Evolutionary conservation across 805 yeast genomes (phyloP), one percentile per base, ranked within the genome.

Genomic region (Vanderwaltozyma yarrowii): DNA sequence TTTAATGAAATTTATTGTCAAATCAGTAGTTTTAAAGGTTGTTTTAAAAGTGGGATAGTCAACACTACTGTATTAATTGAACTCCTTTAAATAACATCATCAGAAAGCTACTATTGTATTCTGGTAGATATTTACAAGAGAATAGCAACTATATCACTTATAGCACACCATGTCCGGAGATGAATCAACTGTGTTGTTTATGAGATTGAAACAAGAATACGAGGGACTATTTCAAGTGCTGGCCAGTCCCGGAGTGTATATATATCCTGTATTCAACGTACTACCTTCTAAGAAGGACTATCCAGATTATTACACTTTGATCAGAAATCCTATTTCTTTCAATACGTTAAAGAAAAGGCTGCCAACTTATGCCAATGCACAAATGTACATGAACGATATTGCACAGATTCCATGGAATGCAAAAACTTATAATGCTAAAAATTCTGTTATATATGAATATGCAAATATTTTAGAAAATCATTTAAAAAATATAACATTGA

Each of bases 361-460:
- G 26, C 74, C 74, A 42, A 60, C 59, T 33, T 87, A 87, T 61
- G 58, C 66, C 2, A 67, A 66, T 29, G 75, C 86, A 1, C 83
- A 79, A 49, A 79, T 75, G 33, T 87, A 87, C 54, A 64, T 89
- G 27, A 71, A 67, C 43, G 96, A 88, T 56, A 56, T 88, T 41
- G 84, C 80, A 1, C 94, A 84, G 58, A 83, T 89, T 37, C 71
- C 84, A 0, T 85, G 94, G 87, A 89, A 89, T 54, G 96, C 96
- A 1, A 73, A 82, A 42, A 73, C 78, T 33, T 89, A 80, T 61
- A 88, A 89, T 60, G 76, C 77, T 39, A 78, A 75, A 43, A 77
- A 71, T 7, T 75, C 87, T 1, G 64, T 66, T 17, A 80, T 81
- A 38, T 81, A 82, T 61, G 66, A 68, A 21, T 82, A 82, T 49